phyloP scores from a whole-genome alignment of 2,329 filamentous ascomycete species.

The Nemania bipapillata region DNA sequence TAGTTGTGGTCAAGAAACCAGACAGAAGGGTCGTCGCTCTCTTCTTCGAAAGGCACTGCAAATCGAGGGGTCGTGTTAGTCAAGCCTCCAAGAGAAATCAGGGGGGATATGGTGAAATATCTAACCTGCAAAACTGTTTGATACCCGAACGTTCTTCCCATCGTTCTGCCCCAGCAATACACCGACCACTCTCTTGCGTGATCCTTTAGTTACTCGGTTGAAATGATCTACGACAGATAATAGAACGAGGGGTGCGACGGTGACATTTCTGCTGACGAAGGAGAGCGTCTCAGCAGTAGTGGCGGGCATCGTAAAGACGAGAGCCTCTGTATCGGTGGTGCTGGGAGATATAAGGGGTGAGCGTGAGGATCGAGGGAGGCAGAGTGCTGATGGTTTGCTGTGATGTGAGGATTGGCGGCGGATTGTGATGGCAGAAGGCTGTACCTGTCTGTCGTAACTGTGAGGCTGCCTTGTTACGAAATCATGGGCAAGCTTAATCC shows the following conservation, averaged over 20 bases:
- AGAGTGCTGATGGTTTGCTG: constrained; percentile 29
- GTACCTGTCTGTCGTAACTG: constrained; percentile 46
- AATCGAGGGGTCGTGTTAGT: constrained; percentile 23
- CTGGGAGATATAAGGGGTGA: constrained; percentile 9
- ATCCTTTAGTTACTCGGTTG: constrained; percentile 90
- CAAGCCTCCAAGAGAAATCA: background rate
- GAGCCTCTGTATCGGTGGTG: constrained; percentile 3
- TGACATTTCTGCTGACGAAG: constrained; percentile 92
- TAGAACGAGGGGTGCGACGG: constrained; percentile 95
- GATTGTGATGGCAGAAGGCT: constrained; percentile 30
- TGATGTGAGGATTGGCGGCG: constrained; percentile 17
- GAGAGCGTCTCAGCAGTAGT: constrained; percentile 97
- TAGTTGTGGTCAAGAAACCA: constrained; percentile 99
- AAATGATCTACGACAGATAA: constrained; percentile 99
- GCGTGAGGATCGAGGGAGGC: constrained; percentile 26
- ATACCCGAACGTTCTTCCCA: constrained; percentile 94
- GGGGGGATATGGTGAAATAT: constrained; percentile 1
- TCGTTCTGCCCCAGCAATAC: constrained; percentile 95
- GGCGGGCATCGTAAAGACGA: constrained; percentile 77
- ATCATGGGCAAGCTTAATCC: constrained; percentile 45
- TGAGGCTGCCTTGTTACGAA: constrained; percentile 50
- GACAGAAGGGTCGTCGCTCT: constrained; percentile 97
- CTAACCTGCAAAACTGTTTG: constrained; percentile 97
- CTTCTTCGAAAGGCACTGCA: constrained; percentile 95
- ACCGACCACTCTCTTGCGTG: constrained; percentile 87